Evolutionary conservation across 2,329 filamentous ascomycete species (phyloP).

Genomic region (Elsinoe arachidis): DNA sequence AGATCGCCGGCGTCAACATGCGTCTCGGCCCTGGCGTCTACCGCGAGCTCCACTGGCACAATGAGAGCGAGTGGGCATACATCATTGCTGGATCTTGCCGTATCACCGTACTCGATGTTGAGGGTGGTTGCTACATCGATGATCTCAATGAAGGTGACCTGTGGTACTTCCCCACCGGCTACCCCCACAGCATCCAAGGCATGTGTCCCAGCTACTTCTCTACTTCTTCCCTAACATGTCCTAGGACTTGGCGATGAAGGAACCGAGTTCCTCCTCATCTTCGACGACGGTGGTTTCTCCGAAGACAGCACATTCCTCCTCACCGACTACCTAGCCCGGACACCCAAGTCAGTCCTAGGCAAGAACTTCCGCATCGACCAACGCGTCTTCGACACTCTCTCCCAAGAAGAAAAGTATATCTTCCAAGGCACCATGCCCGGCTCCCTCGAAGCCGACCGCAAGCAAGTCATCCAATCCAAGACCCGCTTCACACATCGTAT

Average conservation of each 20-base stretch:
- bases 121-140: conserved; percentile 69
- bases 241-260: conserved; percentile 35
- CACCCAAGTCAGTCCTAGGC: conserved; percentile 60
- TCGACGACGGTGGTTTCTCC: conserved; percentile 51
- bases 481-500: conserved; percentile 63
- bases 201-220: conserved; percentile 50
- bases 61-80: conserved; percentile 62
- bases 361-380: conserved; percentile 69
- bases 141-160: conserved; percentile 68
- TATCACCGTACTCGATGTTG: conserved; percentile 63
- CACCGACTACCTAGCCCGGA: conserved; percentile 63
- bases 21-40: conserved; percentile 63
- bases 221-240: conserved; percentile 57
- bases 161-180: conserved; percentile 72
- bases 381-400: conserved; percentile 61
- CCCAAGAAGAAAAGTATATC: conserved; percentile 63
- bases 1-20: conserved; percentile 72
- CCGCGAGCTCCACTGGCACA: conserved; percentile 74
- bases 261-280: conserved; percentile 55
- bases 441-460: conserved; percentile 56
- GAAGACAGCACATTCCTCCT: conserved; percentile 64
- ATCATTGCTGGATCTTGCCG: conserved; percentile 49
- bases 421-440: conserved; percentile 61
- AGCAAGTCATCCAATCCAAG: conserved; percentile 57
- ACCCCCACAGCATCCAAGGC: conserved; percentile 70